Evolutionary conservation across 1,284 basidiomycete species (phyloP).

Genomic region (Rhodotorula sp.): DNA sequence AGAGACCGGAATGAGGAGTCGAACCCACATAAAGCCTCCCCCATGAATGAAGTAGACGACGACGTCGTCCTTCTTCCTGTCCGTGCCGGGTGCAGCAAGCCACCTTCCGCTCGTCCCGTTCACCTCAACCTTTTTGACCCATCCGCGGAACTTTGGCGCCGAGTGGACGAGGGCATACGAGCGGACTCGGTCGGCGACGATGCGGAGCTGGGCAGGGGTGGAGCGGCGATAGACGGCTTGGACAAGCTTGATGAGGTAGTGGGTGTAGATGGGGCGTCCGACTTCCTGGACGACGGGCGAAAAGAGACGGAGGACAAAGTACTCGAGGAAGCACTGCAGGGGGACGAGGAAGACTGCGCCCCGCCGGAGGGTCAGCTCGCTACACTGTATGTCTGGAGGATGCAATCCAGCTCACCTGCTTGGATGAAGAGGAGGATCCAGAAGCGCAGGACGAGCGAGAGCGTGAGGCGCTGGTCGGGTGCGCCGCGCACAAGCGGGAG

Average conservation of each 20-base stretch:
- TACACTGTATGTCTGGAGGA: too few species aligned
- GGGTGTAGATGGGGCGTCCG: conserved; percentile 17
- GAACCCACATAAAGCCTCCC: conserved; percentile 22
- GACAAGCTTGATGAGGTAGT: conserved; percentile 13
- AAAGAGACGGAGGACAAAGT: conserved; percentile 9
- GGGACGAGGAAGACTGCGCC: conserved; percentile 15
- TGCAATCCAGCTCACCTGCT: not conserved
- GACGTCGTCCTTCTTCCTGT: conserved; percentile 19
- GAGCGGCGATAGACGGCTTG: conserved; percentile 17
- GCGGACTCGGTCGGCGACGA: conserved; percentile 20
- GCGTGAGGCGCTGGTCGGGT: not conserved
- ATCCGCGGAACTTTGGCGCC: conserved; percentile 4
- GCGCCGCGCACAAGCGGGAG: conserved; percentile 10
- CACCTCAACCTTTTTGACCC: conserved; percentile 16
- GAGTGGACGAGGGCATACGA: conserved; percentile 12
- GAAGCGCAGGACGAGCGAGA: not conserved
- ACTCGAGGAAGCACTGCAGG: conserved; percentile 4
- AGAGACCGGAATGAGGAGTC: too few species aligned
- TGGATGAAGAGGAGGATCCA: not conserved
- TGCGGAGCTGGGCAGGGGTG: conserved; percentile 19
- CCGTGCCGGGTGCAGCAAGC: conserved; percentile 14
- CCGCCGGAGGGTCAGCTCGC: too few species aligned
- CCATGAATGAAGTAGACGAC: conserved; percentile 32
- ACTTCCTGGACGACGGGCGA: conserved; percentile 8
- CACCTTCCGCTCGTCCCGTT: conserved; percentile 20